These are phyloP conservation scores for Ophiostoma sp. DNA, from an alignment of 2,329 filamentous ascomycete species.

Conservation along the genomic window DNA sequence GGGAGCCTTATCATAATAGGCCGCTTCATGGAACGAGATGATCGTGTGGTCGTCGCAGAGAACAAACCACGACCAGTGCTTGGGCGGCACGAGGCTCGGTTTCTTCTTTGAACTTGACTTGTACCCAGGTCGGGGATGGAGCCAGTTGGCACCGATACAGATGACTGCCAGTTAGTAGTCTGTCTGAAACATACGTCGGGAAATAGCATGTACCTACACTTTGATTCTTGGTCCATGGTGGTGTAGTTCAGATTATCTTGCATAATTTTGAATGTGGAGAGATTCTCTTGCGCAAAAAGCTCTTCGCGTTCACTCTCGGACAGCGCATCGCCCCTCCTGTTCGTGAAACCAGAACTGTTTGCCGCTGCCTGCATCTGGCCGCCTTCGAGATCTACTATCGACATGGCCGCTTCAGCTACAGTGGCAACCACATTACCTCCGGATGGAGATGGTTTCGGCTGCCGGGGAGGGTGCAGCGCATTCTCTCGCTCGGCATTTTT, in stretches of 20 bases:
- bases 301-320: neutral
- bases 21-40: slow-evolving; percentile 62
- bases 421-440: neutral
- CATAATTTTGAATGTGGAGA: slow-evolving; percentile 48
- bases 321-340: neutral
- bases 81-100: slow-evolving; percentile 37
- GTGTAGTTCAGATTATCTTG: slow-evolving; percentile 72
- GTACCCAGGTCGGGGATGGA: slow-evolving; percentile 38
- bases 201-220: slow-evolving; percentile 43
- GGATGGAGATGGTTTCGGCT: neutral
- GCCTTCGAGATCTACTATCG: slow-evolving; percentile 17
- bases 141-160: slow-evolving; percentile 66
- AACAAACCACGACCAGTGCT: slow-evolving; percentile 65
- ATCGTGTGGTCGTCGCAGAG: slow-evolving; percentile 65
- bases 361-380: neutral
- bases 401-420: neutral
- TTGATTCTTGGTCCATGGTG: slow-evolving; percentile 62
- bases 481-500: neutral
- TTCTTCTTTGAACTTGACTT: slow-evolving; percentile 30
- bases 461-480: neutral
- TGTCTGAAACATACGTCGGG: slow-evolving; percentile 22
- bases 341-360: neutral
- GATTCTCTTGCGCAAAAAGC: slow-evolving; percentile 27
- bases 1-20: slow-evolving; percentile 33
- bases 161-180: slow-evolving; percentile 45